Conservation (phyloP, 305 asterid genomes). For the Lippia alba region DNA sequence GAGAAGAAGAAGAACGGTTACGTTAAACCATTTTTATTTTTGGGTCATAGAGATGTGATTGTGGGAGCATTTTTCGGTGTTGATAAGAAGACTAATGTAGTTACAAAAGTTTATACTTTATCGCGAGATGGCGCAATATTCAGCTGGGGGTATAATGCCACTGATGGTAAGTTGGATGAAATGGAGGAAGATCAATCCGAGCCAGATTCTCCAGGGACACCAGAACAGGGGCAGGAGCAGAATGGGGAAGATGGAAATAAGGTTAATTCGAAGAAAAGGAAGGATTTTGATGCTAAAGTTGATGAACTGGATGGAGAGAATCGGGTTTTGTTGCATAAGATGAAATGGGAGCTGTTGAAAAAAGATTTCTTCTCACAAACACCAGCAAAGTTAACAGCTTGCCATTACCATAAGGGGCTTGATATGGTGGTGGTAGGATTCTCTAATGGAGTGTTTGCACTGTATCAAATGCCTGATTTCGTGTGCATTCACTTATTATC, state of each 20-base stretch:
- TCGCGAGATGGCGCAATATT: constrained; percentile 92
- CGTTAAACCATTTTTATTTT: constrained; percentile 68
- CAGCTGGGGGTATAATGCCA: constrained; percentile 63
- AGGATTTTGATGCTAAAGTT: constrained; percentile 52
- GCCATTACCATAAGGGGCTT: constrained; percentile 86
- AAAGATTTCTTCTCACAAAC: constrained; percentile 87
- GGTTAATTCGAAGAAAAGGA: constrained; percentile 57
- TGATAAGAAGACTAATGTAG: constrained; percentile 64
- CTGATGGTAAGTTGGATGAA: constrained; percentile 40
- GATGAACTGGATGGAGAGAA: constrained; percentile 44
- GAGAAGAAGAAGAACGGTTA: constrained; percentile 39
- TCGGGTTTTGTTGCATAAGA: constrained; percentile 52
- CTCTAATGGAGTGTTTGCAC: constrained; percentile 90
- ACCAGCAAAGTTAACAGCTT: constrained; percentile 72
- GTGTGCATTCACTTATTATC: constrained; percentile 85
- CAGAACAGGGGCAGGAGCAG: constrained; percentile 53
- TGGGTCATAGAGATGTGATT: constrained; percentile 85
- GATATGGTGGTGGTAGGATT: constrained; percentile 92
- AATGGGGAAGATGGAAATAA: constrained; percentile 41
- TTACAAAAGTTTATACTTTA: constrained; percentile 62
- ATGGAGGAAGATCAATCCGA: constrained; percentile 53
- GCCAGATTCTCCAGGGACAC: constrained; percentile 88
- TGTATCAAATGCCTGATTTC: constrained; percentile 95
- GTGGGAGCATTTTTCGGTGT: constrained; percentile 83
- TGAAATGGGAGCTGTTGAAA: constrained; percentile 77